Percentiles rank a stretch among this genome's conserved stretches.
Evolutionary conservation across 2,329 filamentous ascomycete genomes (phyloP).

Genomic region (Oidium heveae): DNA sequence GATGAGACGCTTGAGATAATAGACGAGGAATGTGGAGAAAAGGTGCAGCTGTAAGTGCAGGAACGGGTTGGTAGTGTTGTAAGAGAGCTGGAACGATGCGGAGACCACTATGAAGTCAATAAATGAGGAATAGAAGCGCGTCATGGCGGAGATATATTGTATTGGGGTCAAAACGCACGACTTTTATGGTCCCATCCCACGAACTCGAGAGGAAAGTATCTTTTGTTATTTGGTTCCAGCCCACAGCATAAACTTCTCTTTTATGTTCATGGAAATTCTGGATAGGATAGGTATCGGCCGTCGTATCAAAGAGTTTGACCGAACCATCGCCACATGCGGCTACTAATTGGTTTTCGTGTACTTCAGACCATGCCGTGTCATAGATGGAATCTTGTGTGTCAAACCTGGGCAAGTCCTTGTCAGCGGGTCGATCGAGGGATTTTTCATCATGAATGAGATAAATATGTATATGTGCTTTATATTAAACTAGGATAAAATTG

Average conservation of each 20-base stretch:
- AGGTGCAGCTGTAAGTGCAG: constrained; percentile 84
- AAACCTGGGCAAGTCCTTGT: constrained; percentile 30
- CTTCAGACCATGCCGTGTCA: constrained; percentile 84
- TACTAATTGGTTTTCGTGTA: constrained; percentile 83
- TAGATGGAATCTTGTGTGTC: constrained; percentile 95
- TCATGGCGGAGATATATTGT: not conserved
- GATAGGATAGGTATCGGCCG: constrained; percentile 57
- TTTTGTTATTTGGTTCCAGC: constrained; percentile 81
- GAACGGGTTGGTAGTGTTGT: constrained; percentile 73
- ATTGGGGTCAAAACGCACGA: constrained; percentile 22
- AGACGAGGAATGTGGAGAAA: constrained; percentile 67
- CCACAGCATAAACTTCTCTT: constrained; percentile 73
- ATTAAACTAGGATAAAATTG: not conserved
- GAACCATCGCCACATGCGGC: constrained; percentile 81
- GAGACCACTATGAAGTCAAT: constrained; percentile 41
- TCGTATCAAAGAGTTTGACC: constrained; percentile 79
- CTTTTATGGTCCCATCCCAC: constrained; percentile 90
- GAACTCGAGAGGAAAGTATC: constrained; percentile 75
- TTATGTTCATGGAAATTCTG: constrained; percentile 86
- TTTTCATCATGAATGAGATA: not conserved
- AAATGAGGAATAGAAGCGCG: not conserved
- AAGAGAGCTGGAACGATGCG: constrained; percentile 46
- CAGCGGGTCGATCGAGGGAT: not conserved
- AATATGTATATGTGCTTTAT: not conserved
- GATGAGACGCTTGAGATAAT: constrained; percentile 70